Base-by-base conservation (phyloP, 768 basidiomycete species). In the Phlebiopsis gigantea region DNA sequence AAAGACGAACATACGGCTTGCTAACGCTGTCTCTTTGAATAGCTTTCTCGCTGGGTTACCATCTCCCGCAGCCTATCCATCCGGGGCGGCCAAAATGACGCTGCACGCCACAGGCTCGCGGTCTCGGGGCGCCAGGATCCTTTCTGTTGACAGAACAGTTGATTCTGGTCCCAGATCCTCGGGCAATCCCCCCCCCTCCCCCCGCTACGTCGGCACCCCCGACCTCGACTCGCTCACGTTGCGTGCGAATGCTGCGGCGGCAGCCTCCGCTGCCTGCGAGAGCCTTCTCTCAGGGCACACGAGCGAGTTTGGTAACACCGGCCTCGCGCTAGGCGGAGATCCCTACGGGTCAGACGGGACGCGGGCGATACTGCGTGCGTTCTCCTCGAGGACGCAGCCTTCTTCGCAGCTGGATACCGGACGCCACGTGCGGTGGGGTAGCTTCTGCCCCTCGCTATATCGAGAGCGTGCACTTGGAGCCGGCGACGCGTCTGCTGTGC, bases 251-350 rank as follows among this genome's bases (percentile, higher is more conserved):
- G 31, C 50, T 2, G 68, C 75, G 1, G 68, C 75, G 1, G 79
- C 82, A 2, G 66, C 63, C 25, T 67, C 72, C 2, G 68, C 73
- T 9, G 65, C 71, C 10, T 78, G 74, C 62, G 77, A 79, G n/a
- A 83, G 80, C 62, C 68, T 84, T 45, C 72, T 84, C 12, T 78
- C 76, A 0, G 82, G 83, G 2, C 72, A 72, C 29, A 65, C 71
- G n/a, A 81, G 76, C 59, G 83, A 86, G 61, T 79, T 72, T 42
- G 76, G 76, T 5, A 82, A 84, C 58, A 65, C 81, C 22, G 79
- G 73, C 4, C 46, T 84, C 30, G 82, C 79, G 77, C 71, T 85
- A 4, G 81, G 82, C 8, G 48, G 58, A 5, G 78, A 76, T 21
- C 26, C 15, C 4, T 78, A 66, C 61, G 65, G 71, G 10, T 34